phyloP scores from a whole-genome alignment of 257 asterid species.

The Prunella vulgaris region DNA sequence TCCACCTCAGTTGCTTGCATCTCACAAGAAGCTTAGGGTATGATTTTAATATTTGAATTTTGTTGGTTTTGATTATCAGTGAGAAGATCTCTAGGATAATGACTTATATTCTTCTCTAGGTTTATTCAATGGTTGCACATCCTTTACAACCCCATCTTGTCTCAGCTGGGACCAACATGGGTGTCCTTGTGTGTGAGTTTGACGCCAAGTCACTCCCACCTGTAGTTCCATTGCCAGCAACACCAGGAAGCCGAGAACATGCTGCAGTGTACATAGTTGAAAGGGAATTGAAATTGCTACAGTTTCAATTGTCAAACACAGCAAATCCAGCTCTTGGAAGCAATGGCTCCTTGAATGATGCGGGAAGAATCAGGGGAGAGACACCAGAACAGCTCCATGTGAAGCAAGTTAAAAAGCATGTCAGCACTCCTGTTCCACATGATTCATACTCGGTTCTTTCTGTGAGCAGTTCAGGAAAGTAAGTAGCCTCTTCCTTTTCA shows the following conservation, averaged over 20 bases:
- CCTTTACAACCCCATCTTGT: conserved; percentile 94
- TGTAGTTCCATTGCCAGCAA: conserved; percentile 81
- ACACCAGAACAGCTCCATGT: conserved; percentile 81
- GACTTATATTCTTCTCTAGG: conserved; percentile 39
- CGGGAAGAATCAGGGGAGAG: conserved; percentile 86
- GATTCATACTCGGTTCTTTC: conserved; percentile 94
- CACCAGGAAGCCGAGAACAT: conserved; percentile 84
- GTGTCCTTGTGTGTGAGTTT: conserved; percentile 91
- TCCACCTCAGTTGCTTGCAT: conserved; percentile 88
- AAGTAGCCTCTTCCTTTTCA: conserved; percentile 36
- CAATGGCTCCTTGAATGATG: conserved; percentile 82
- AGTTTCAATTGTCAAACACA: conserved; percentile 82
- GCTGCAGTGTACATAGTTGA: conserved; percentile 89
- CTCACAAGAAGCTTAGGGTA: conserved; percentile 98
- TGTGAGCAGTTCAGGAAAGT: conserved; percentile 99
- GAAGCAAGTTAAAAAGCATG: conserved; percentile 89
- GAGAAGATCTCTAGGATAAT: not conserved
- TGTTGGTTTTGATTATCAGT: conserved; percentile 6
- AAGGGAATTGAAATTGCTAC: conserved; percentile 82
- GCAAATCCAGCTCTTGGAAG: conserved; percentile 87
- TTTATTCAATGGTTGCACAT: conserved; percentile 95
- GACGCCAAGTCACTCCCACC: conserved; percentile 95
- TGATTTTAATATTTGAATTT: conserved; percentile 14
- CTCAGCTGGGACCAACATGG: conserved; percentile 96
- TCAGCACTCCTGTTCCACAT: conserved; percentile 96